Conservation (phyloP, 2,329 filamentous ascomycete genomes). For the Septoria petroselini region DNA sequence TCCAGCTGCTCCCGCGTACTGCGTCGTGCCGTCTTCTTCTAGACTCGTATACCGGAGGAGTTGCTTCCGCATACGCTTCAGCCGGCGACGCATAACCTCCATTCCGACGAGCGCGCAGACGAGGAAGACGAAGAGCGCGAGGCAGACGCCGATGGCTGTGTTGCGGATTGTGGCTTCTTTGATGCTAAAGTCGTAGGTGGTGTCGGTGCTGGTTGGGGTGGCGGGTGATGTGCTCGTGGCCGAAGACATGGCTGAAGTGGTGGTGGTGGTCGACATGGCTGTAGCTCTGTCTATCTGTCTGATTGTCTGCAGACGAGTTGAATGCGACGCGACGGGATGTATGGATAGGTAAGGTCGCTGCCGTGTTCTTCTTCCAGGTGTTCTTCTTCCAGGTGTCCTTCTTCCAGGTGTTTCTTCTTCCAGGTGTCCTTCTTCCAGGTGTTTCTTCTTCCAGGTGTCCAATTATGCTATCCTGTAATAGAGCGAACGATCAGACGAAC, state of each 20-base stretch:
- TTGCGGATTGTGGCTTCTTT: conserved; percentile 18
- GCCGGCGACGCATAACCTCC: conserved; percentile 16
- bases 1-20: neutral
- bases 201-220: conserved; percentile 8
- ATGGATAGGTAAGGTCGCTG: neutral
- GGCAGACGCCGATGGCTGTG: conserved; percentile 16
- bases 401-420: no score
- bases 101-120: conserved; percentile 16
- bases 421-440: no score
- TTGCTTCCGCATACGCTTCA: conserved; percentile 15
- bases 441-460: no score
- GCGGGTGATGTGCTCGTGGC: conserved; percentile 3
- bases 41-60: conserved; percentile 5
- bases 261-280: conserved; percentile 1
- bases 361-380: no score
- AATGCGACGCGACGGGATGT: neutral
- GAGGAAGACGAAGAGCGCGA: conserved; percentile 19
- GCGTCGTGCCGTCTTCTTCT: conserved; percentile 5
- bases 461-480: no score
- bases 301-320: no score
- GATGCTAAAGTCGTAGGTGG: conserved; percentile 20
- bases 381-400: no score
- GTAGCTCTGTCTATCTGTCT: neutral
- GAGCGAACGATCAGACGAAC: neutral
- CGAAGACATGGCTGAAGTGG: conserved; percentile 1